A percentile compares a stretch with the other conserved stretches of the same genome.
Conservation (phyloP, 202 grass and related monocot species). For the Brachypodium distachyon region DNA sequence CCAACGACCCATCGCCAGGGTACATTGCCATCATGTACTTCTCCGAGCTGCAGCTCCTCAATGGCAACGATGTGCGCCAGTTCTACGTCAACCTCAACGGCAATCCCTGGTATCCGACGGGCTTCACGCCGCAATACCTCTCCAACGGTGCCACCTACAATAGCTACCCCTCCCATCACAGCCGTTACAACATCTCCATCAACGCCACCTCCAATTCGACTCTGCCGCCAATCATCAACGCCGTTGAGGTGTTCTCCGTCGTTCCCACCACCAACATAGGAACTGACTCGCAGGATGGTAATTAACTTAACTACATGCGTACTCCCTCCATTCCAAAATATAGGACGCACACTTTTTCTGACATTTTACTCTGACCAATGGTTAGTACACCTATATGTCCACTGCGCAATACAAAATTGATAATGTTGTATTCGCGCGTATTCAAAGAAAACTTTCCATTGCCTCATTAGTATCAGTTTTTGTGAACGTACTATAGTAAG, state of each 20-base stretch:
- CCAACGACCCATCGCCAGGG: slow-evolving; percentile 6
- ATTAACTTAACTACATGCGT: not conserved
- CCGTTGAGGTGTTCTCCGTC: slow-evolving; percentile 39
- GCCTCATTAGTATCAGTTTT: too few species aligned
- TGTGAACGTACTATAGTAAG: too few species aligned
- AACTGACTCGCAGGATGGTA: slow-evolving; percentile 53
- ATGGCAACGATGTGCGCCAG: slow-evolving; percentile 1
- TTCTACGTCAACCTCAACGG: slow-evolving; percentile 51
- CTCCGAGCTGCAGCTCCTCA: slow-evolving; percentile 34
- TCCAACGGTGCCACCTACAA: not conserved
- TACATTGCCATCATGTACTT: slow-evolving; percentile 32
- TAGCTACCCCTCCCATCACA: not conserved
- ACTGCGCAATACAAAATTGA: too few species aligned
- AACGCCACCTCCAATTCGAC: slow-evolving; percentile 37
- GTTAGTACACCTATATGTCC: not conserved
- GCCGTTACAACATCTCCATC: slow-evolving; percentile 30
- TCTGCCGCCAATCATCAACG: slow-evolving; percentile 56
- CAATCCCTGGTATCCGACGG: not conserved
- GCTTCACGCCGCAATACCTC: slow-evolving; percentile 28
- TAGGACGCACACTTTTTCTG: too few species aligned
- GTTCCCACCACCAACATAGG: not conserved
- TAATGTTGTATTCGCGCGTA: too few species aligned
- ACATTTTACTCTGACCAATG: too few species aligned
- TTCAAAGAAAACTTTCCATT: too few species aligned
- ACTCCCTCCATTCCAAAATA: too few species aligned